Conservation (phyloP, 192 early-diverging fungal genomes). For the Coemansia sp. region DNA sequence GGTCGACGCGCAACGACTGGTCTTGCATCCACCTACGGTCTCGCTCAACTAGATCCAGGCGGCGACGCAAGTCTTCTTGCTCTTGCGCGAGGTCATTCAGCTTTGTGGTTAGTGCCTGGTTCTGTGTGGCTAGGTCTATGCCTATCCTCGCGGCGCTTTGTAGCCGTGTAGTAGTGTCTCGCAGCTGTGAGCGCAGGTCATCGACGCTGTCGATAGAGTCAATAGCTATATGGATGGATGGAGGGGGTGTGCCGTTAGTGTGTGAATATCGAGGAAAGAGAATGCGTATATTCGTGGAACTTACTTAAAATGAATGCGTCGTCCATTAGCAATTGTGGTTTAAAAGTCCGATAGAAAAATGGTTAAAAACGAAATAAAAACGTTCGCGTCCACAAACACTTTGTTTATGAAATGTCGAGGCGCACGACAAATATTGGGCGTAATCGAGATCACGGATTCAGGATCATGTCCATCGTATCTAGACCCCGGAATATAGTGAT, state of each 20-base stretch:
- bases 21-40: conserved; percentile 51
- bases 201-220: conserved; percentile 23
- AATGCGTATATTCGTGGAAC: background rate
- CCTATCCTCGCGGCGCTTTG: conserved; percentile 46
- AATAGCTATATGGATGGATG: conserved; percentile 11
- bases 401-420: background rate
- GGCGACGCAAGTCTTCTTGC: conserved; percentile 33
- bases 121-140: conserved; percentile 39
- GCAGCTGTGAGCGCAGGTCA: conserved; percentile 26
- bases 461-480: background rate
- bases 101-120: conserved; percentile 24
- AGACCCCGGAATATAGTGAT: too few relatives aligned
- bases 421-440: background rate
- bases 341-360: background rate
- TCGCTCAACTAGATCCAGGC: conserved; percentile 31
- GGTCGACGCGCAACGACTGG: conserved; percentile 47
- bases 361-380: background rate
- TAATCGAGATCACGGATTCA: background rate
- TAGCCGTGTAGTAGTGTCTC: conserved; percentile 35
- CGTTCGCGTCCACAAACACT: background rate
- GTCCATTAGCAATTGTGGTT: background rate
- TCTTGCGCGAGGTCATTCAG: conserved; percentile 13
- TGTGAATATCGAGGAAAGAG: background rate
- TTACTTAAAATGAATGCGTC: conserved; percentile 1
- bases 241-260: background rate